phyloP scores from a whole-genome alignment of 164 flowering plant species.

The Dillenia suffruticosa region DNA sequence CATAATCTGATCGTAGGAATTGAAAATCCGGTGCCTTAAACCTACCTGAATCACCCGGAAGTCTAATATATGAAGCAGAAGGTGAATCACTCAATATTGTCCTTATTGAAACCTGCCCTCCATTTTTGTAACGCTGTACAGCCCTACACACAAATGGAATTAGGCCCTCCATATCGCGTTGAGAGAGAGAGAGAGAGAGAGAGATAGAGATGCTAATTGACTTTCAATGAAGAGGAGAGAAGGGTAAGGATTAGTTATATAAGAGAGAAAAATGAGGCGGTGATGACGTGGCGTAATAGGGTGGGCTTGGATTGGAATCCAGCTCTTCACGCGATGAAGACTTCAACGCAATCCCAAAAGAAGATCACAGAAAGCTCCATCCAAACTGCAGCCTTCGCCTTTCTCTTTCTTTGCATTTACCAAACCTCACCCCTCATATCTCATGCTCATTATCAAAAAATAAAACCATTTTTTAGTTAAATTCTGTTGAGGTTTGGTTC shows the following conservation, averaged over 20 bases:
- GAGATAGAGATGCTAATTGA: background rate
- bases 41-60: slow-evolving; percentile 81
- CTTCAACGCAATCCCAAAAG: slow-evolving; percentile 13
- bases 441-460: too few species aligned
- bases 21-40: slow-evolving; percentile 46
- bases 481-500: too few species aligned
- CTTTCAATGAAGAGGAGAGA: slow-evolving; percentile 6
- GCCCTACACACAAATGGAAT: slow-evolving; percentile 74
- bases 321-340: slow-evolving; percentile 28
- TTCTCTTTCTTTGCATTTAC: too few species aligned
- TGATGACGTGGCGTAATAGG: slow-evolving; percentile 37
- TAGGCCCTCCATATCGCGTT: slow-evolving; percentile 66
- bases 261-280: slow-evolving; percentile 7
- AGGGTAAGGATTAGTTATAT: slow-evolving; percentile 10
- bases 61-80: slow-evolving; percentile 58
- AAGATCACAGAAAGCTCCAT: slow-evolving; percentile 19
- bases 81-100: slow-evolving; percentile 60
- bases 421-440: too few species aligned
- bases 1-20: slow-evolving; percentile 24
- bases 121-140: slow-evolving; percentile 58
- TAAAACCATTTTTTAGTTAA: too few species aligned
- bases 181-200: slow-evolving; percentile 5
- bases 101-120: slow-evolving; percentile 19
- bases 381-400: slow-evolving; percentile 17
- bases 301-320: slow-evolving; percentile 10